Percentiles rank a stretch among this genome's conserved stretches.
These are phyloP conservation scores for Rhizophagus sp. DNA, from an alignment of 192 early-diverging fungal species.

Conservation along the genomic window DNA sequence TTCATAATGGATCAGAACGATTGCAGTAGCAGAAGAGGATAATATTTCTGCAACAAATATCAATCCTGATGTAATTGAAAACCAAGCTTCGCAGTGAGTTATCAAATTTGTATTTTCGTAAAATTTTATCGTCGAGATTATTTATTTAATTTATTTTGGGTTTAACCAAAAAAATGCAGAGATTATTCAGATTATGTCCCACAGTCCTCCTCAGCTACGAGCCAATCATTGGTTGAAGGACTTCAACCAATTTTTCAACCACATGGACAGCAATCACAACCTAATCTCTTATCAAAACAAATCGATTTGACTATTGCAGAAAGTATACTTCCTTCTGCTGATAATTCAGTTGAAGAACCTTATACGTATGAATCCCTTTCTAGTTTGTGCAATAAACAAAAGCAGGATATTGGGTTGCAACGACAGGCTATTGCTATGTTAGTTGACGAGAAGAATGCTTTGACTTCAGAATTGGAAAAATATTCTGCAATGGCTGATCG, in stretches of 20 bases:
- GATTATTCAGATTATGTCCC: not conserved
- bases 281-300: not conserved
- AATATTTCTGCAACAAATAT: not conserved
- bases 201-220: not conserved
- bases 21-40: not conserved
- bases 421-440: conserved; percentile 21
- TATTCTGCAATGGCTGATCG: conserved; percentile 30
- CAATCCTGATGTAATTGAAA: not conserved
- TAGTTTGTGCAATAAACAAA: conserved; percentile 23
- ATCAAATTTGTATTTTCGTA: not conserved
- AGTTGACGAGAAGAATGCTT: conserved; percentile 22
- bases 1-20: not conserved
- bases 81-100: not conserved
- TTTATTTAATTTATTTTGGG: not conserved
- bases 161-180: not conserved
- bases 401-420: conserved; percentile 18
- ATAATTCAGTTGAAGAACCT: not conserved
- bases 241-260: conserved; percentile 20
- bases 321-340: not conserved
- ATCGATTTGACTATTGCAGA: conserved; percentile 4
- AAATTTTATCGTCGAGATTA: not conserved
- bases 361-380: conserved; percentile 10
- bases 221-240: conserved; percentile 14
- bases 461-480: conserved; percentile 17
- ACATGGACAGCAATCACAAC: conserved; percentile 16